Evolutionary conservation across 805 yeast species (phyloP).

Genomic region (Hanseniaspora meyeri): DNA sequence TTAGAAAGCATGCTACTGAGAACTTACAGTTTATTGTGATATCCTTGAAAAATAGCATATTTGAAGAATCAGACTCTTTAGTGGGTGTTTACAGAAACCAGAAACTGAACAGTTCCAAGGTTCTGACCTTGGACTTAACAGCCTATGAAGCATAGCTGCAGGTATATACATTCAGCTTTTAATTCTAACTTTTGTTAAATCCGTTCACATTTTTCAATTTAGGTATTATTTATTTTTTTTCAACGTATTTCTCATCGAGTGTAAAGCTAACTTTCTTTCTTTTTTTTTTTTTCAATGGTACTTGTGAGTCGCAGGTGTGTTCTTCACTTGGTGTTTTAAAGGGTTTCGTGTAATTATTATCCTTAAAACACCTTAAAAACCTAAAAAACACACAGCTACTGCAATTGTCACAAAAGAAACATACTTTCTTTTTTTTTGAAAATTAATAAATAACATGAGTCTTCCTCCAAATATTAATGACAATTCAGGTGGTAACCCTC

Average conservation of each 20-base stretch:
- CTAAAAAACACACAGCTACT: not conserved
- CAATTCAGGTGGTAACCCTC: not conserved
- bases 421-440: too few relatives aligned
- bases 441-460: not conserved
- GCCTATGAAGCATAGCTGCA: not conserved
- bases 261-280: too few relatives aligned
- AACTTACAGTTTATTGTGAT: slow-evolving; percentile 85
- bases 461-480: not conserved
- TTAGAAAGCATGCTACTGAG: slow-evolving; percentile 60
- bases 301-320: too few relatives aligned
- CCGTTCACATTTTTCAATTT: too few relatives aligned
- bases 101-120: slow-evolving; percentile 54
- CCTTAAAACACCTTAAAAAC: not conserved
- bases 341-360: too few relatives aligned
- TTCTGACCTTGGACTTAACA: slow-evolving; percentile 57
- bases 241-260: too few relatives aligned
- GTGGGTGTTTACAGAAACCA: slow-evolving; percentile 90
- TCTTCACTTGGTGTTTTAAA: too few relatives aligned
- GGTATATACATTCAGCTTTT: not conserved
- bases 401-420: too few relatives aligned
- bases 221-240: too few relatives aligned
- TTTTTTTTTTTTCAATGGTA: too few relatives aligned
- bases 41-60: slow-evolving; percentile 73
- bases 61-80: slow-evolving; percentile 76
- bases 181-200: not conserved